Percentiles rank a stretch among this genome's conserved stretches.
Evolutionary conservation across 208 protist species (phyloP).

Genomic region (Leishmania gerbilli): DNA sequence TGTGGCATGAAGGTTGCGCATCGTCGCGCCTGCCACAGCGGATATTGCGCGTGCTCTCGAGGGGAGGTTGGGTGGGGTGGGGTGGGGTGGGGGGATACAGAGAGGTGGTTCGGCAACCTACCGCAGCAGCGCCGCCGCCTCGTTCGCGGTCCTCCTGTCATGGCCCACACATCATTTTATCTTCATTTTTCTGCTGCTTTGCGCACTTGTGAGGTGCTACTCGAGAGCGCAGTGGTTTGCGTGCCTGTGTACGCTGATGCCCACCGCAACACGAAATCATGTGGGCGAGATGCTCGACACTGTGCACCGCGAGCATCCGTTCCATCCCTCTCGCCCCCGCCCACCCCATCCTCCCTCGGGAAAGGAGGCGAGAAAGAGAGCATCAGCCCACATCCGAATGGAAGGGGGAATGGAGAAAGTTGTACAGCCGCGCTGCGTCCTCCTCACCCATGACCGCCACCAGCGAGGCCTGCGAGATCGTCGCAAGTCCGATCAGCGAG

Average conservation of each 20-base stretch:
- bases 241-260: background rate
- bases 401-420: conserved; percentile 70
- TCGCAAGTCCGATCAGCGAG: conserved; percentile 75
- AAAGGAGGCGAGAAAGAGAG: background rate
- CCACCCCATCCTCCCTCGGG: no score
- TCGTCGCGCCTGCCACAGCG: background rate
- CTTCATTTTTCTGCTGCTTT: background rate
- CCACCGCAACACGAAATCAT: background rate
- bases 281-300: background rate
- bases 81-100: no score
- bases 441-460: conserved; percentile 47
- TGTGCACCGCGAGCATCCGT: background rate
- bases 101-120: background rate
- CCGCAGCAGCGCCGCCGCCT: background rate
- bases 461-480: conserved; percentile 63
- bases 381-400: conserved; percentile 21
- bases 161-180: background rate
- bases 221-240: background rate
- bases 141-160: background rate
- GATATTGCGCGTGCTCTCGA: background rate
- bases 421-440: conserved; percentile 50
- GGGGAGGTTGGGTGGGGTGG: background rate
- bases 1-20: background rate
- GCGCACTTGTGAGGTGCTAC: background rate
- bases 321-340: background rate